Evolutionary conservation across 2,329 filamentous ascomycete species (phyloP), one percentile per base, ranked within the genome.

Genomic region (Davidsoniella neocaledoniae): DNA sequence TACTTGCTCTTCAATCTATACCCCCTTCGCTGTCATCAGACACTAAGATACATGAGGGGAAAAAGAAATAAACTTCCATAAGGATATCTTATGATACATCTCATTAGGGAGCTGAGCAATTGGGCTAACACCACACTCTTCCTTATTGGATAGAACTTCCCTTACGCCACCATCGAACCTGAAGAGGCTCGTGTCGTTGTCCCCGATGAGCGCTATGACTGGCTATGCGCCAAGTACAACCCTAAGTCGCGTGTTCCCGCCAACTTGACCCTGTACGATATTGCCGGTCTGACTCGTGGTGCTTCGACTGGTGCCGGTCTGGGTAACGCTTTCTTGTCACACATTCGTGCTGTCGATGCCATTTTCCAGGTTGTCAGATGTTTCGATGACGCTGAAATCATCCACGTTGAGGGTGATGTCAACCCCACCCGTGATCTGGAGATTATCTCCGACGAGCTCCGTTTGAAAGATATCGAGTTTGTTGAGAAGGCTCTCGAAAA

Each of bases 351-450:
- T 49, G 88, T 95, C 66, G 88, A 95, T 72, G 88, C 88, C 66
- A 94, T 95, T 68, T 95, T 94, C 74, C 86, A 94, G 68, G 88
- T 95, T 42, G 88, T 95, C 37, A 81, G 88, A 60, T 94, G 85
- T 70, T 95, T 98, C 69, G 93, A 98, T 63, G 91, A 98, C 73
- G 91, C 90, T 53, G 91, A 98, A 70, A 98, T 98, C 61, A 96
- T 95, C 60, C 91, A 98, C 76, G 88, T 98, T 57, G 93, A 98
- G 74, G 93, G 91, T 64, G 91, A 98, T 61, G 93, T 98, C 59
- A 85, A 98, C 69, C 93, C 91, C 33, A 77, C 84, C 54, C 82
- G 91, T 63, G 91, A 98, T 73, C 68, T 98, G 58, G 84, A 86
- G 62, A 98, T 98, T 66, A 96, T 98, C 68, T 86, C 81, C 65